phyloP scores from a whole-genome alignment of 805 yeast genomes.

The Pichia deserticola region DNA sequence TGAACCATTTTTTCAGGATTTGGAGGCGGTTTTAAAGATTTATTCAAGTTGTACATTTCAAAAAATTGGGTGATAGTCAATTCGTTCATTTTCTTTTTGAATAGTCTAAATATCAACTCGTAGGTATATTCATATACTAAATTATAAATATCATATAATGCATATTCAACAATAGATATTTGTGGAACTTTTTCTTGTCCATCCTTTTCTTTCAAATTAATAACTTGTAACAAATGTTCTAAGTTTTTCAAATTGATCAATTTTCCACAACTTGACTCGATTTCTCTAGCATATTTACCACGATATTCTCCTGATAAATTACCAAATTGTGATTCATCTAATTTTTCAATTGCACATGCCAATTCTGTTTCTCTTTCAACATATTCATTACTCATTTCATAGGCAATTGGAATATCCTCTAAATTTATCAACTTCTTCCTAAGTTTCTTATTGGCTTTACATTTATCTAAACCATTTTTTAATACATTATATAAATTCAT shows the following conservation, averaged over 20 bases:
- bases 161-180: background rate
- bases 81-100: slow-evolving; percentile 1
- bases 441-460: slow-evolving; percentile 18
- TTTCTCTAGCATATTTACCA: background rate
- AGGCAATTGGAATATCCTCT: slow-evolving; percentile 43
- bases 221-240: background rate
- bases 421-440: slow-evolving; percentile 27
- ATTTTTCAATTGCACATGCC: slow-evolving; percentile 8
- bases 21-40: background rate
- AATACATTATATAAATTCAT: slow-evolving; percentile 37
- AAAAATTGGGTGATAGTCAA: background rate
- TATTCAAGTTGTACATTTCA: background rate
- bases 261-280: background rate
- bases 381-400: slow-evolving; percentile 41
- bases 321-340: slow-evolving; percentile 1
- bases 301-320: background rate
- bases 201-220: background rate
- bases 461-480: slow-evolving; percentile 20
- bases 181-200: background rate
- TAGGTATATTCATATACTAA: background rate
- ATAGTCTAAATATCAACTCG: background rate
- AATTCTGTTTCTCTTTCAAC: slow-evolving; percentile 36
- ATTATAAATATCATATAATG: slow-evolving; percentile 1
- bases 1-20: slow-evolving; percentile 2
- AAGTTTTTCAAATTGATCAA: background rate